Evolutionary conservation across 169 alveolate genomes (phyloP), one percentile per base, ranked within the genome.

Genomic region (Eimeria zaria): DNA sequence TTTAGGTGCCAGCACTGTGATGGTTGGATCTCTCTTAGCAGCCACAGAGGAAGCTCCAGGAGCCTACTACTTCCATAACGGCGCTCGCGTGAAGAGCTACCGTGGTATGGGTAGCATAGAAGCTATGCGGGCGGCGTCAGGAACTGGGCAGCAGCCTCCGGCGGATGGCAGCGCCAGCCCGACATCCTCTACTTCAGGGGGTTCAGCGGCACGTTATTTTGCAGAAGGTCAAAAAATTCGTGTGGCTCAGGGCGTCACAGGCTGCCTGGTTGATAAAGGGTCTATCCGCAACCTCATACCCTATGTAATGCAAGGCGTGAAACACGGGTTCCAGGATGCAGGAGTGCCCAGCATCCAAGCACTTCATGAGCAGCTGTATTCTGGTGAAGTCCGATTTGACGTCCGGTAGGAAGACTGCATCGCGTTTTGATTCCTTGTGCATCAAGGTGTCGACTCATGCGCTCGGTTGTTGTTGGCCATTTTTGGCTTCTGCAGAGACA

Each of bases 31-130:
- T 53, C 95, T 98, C 74, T 94, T 99, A 44, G 99, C 99, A 7
- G 99, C 99, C n/a, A 99, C 99, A 46, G 99, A 98, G 85, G 99
- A 99, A 97, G 97, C 99, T 33, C 99, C 99, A 20, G 99, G 99
- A 5, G 99, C 98, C 46, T 98, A 98, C 95, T 98, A 98, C 97
- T 98, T 98, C 97, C 97, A 98, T 71, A 98, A 98, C 78, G 99
- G 99, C 85, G 87, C 93, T 76, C 97, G 97, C 30, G 92, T 97
- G 85, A 97, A 97, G 96, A 96, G 97, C 76, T 97, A 97, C 95
- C 97, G 98, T 39, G 98, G 98, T n/a, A 97, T 97, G 98, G 98
- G 98, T 18, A 94, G 97, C 67, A 69, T 96, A 27, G 98, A 96
- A 30, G 98, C 98, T 81, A 96, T 91, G 97, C 95, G 85, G 4